Evolutionary conservation across 1,139 yeast genomes (phyloP).

Genomic region (Kodamaea arcana): DNA sequence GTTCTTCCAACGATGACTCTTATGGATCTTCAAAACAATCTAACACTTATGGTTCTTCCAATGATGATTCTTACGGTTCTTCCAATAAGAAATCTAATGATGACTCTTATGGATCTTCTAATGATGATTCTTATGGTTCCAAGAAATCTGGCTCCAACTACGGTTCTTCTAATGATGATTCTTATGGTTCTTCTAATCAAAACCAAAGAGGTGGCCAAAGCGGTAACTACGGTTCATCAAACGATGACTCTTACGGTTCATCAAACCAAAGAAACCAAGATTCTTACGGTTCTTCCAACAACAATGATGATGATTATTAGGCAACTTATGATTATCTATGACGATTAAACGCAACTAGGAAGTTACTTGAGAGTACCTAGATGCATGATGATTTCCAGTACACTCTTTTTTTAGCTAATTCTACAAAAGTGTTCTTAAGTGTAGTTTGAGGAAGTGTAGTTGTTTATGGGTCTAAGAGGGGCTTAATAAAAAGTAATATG

Average conservation of each 20-base stretch:
- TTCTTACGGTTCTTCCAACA: constrained; percentile 9
- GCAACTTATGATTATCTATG: not conserved
- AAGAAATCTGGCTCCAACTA: no score
- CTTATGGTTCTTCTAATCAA: constrained; percentile 9
- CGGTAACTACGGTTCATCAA: constrained; percentile 12
- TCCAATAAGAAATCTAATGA: constrained; percentile 5
- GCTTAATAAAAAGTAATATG: no score
- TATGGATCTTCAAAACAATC: constrained; percentile 9
- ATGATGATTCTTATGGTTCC: constrained; percentile 13
- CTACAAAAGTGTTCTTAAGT: no score
- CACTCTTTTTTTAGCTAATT: no score
- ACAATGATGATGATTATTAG: constrained; percentile 6
- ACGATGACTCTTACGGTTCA: constrained; percentile 6
- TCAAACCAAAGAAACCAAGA: constrained; percentile 8
- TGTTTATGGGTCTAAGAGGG: no score
- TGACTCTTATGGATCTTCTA: constrained; percentile 13
- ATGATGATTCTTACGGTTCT: constrained; percentile 12
- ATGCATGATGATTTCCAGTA: no score
- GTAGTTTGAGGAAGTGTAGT: no score
- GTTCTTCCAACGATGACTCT: constrained; percentile 8
- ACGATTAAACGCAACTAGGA: no score
- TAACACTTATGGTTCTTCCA: constrained; percentile 8
- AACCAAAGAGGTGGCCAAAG: constrained; percentile 4
- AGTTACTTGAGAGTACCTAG: no score
- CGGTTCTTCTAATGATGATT: constrained; percentile 3